Evolutionary conservation across 495 filamentous ascomycete species (phyloP), one percentile per base, ranked within the genome.

Genomic region (Daldinia vernicosa): DNA sequence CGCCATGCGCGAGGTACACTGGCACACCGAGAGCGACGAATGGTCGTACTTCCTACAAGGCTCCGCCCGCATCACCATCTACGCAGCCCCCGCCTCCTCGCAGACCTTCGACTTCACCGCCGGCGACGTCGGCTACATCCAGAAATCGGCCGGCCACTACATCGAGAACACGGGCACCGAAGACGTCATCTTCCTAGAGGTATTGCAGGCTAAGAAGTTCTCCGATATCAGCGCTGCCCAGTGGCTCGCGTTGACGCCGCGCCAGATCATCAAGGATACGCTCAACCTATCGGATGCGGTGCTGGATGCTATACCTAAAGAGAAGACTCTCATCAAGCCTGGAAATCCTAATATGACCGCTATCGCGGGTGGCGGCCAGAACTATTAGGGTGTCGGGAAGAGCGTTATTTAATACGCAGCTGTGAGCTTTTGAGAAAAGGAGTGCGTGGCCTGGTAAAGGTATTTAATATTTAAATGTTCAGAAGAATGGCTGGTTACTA

Each of bases 1-100:
- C 43, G 90, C 88, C 0, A 86, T 94, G 85, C 86, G 92, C 3
- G 92, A 94, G 75, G 86, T 94, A 45, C 91, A 94, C 78, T 94
- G 92, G 91, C 91, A 93, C 69, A 89, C 90, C 0, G 85, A 83
- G 8, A 87, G 86, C 24, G 91, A 93, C 76, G 91, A 93, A 71
- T 94, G 90, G 91, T 86, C 85, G 1, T 94, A 90, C 79, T 93
- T 93, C 80, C 85, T 93, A 52, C 76, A 84, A 28, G 91, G 92
- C 0, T 82, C 83, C 0, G 92, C 86, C 0, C 84, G 92, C 4
- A 89, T 91, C 14, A 93, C 90, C 0, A 79, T 93, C 5, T 93
- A 88, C 75, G 78, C 82, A 5, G 88, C 90, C 0, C 85, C 88
- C 0, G 75, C 77, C 0, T 75, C 82, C 2, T 85, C 90, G 1